A percentile compares a stretch with the other conserved stretches of the same genome.
Evolutionary conservation across 495 filamentous ascomycete species (phyloP).

Genomic region (Penicillium pulvis): DNA sequence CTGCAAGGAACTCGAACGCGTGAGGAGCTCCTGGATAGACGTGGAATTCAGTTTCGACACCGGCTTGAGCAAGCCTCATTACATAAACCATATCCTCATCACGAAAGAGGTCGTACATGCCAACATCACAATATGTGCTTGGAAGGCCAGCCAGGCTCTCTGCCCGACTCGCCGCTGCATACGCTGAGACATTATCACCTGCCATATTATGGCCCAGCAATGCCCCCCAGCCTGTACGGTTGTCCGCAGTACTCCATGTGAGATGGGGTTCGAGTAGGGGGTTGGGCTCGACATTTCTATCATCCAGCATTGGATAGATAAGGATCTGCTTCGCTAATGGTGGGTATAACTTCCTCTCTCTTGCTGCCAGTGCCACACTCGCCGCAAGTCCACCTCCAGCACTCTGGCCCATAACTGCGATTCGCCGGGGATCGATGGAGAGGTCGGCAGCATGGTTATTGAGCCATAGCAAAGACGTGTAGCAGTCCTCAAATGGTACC

Average conservation of each 20-base stretch:
- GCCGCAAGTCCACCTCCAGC: not conserved
- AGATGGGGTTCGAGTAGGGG: not conserved
- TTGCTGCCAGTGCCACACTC: not conserved
- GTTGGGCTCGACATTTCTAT: not conserved
- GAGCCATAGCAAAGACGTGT: not conserved
- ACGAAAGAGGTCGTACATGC: not conserved
- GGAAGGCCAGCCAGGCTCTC: not conserved
- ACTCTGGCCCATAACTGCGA: not conserved
- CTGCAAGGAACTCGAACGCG: not conserved
- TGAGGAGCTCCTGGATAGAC: not conserved
- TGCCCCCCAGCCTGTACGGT: not conserved
- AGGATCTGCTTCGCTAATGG: not conserved
- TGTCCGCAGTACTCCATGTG: not conserved
- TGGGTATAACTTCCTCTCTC: not conserved
- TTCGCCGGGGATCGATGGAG: not conserved
- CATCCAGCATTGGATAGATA: conserved; percentile 1
- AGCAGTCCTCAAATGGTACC: not conserved
- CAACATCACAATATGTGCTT: conserved; percentile 1
- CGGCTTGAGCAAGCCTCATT: not conserved
- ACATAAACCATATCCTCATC: conserved; percentile 3
- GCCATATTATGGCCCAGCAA: too few relatives aligned
- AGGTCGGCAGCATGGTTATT: not conserved
- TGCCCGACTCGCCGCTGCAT: not conserved
- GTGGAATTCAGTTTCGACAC: not conserved
- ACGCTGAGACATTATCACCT: not conserved